Conservation (phyloP, 768 basidiomycete species). For the Kwoniella bestiolae region DNA sequence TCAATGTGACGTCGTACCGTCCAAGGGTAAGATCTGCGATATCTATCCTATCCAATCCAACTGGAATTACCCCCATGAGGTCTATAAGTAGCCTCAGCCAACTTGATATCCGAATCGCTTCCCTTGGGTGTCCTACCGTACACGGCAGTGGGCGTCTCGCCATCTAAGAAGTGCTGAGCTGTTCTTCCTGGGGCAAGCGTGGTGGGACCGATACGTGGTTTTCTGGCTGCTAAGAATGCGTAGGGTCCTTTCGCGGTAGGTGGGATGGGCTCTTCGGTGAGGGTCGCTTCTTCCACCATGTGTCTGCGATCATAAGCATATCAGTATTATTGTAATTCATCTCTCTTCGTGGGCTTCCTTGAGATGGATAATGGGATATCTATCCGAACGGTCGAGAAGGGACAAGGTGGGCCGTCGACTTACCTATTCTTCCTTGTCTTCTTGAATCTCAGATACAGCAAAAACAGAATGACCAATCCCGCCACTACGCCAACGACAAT, state of each 20-base stretch:
- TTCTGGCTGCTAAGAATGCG: constrained; percentile 19
- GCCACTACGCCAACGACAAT: constrained; percentile 42
- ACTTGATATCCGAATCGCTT: constrained; percentile 4
- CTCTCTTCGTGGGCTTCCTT: too few species aligned
- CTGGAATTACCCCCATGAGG: constrained; percentile 17
- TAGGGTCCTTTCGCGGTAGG: constrained; percentile 16
- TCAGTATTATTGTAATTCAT: too few species aligned
- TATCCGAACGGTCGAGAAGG: background rate
- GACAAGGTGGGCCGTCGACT: background rate
- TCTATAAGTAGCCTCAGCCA: constrained; percentile 21
- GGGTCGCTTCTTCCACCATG: constrained; percentile 5
- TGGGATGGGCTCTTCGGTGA: constrained; percentile 13
- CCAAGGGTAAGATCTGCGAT: background rate
- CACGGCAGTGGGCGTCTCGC: constrained; percentile 33
- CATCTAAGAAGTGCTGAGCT: constrained; percentile 32
- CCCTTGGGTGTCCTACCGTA: constrained; percentile 13
- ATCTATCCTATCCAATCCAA: constrained; percentile 14
- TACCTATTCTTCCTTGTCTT: constrained; percentile 22
- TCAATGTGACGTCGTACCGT: too few species aligned
- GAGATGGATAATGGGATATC: too few species aligned
- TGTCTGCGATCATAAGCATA: background rate
- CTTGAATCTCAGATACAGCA: constrained; percentile 29
- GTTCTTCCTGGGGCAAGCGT: constrained; percentile 38
- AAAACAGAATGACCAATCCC: constrained; percentile 20
- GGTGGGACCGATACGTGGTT: constrained; percentile 34